These are phyloP conservation scores for Plasmodium chabaudi DNA, from an alignment of 169 alveolate species.

Conservation along the genomic window DNA sequence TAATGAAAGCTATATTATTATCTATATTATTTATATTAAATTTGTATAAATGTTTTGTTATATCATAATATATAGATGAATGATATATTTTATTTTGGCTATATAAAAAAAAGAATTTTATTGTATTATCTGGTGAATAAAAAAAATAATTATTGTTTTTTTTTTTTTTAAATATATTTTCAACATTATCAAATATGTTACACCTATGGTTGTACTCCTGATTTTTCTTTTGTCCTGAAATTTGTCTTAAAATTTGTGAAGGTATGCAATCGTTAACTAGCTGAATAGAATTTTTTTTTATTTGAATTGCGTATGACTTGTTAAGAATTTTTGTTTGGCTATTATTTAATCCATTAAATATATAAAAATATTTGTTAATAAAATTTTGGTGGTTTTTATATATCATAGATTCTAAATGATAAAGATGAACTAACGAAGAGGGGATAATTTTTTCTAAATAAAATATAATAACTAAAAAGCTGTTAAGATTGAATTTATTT, in stretches of 20 bases:
- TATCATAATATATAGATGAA: constrained; percentile 24
- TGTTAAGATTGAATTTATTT: background rate
- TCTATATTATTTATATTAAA: constrained; percentile 9
- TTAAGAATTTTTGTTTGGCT: background rate
- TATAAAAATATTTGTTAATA: constrained; percentile 23
- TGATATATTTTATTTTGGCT: constrained; percentile 35
- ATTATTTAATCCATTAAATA: constrained; percentile 3
- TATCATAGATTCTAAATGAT: constrained; percentile 31
- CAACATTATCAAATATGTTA: constrained; percentile 19
- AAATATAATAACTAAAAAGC: constrained; percentile 11
- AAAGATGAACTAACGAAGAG: background rate
- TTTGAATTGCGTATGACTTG: constrained; percentile 3
- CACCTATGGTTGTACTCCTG: background rate
- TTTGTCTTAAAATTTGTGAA: background rate
- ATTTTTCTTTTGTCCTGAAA: background rate
- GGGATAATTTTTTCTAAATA: constrained; percentile 6
- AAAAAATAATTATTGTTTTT: background rate
- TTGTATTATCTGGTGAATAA: constrained; percentile 11
- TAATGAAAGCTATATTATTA: constrained; percentile 2
- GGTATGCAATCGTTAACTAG: too few relatives aligned
- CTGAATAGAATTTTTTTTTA: background rate
- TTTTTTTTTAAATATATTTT: constrained; percentile 18
- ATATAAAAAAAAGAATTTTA: constrained; percentile 20
- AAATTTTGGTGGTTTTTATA: background rate
- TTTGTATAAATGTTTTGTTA: constrained; percentile 22